phyloP scores from a whole-genome alignment of 2,329 filamentous ascomycete species.

The Trichophyton benhamiae region DNA sequence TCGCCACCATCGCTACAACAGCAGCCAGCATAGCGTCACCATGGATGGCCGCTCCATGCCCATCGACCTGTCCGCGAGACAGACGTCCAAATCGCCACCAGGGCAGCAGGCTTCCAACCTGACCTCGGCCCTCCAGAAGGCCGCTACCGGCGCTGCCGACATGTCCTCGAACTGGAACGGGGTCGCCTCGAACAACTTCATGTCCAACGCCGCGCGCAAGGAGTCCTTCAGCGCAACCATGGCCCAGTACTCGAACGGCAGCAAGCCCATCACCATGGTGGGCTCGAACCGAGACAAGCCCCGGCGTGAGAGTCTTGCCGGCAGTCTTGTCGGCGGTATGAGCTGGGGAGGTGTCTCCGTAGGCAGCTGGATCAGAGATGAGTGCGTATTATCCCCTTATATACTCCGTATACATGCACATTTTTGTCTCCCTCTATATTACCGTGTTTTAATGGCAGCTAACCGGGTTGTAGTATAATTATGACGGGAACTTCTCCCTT shows the following conservation, averaged over 20 bases:
- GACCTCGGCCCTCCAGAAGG: conserved; percentile 47
- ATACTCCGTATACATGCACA: conserved; percentile 1
- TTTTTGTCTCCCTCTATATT: neutral
- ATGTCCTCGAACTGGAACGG: conserved; percentile 35
- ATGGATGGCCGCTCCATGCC: conserved; percentile 45
- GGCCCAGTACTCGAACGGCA: conserved; percentile 45
- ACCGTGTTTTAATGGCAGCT: neutral
- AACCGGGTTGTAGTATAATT: conserved; percentile 53
- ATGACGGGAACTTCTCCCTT: conserved; percentile 97
- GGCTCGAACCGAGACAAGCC: conserved; percentile 38
- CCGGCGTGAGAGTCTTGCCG: conserved; percentile 47
- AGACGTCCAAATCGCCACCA: conserved; percentile 47
- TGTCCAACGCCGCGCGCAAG: conserved; percentile 34
- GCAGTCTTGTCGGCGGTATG: conserved; percentile 63
- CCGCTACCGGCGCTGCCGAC: conserved; percentile 30
- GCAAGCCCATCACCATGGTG: conserved; percentile 49
- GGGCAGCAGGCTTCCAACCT: conserved; percentile 50
- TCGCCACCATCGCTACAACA: conserved; percentile 3
- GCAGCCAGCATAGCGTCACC: conserved; percentile 16
- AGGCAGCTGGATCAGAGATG: conserved; percentile 92
- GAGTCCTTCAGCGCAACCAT: conserved; percentile 42
- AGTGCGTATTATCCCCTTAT: conserved; percentile 53
- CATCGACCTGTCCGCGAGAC: conserved; percentile 46
- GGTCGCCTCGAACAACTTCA: conserved; percentile 27
- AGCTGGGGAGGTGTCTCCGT: conserved; percentile 96